These are phyloP conservation scores for Tolypocladium endophyticum DNA, from an alignment of 2,329 filamentous ascomycete genomes.

Conservation along the genomic window DNA sequence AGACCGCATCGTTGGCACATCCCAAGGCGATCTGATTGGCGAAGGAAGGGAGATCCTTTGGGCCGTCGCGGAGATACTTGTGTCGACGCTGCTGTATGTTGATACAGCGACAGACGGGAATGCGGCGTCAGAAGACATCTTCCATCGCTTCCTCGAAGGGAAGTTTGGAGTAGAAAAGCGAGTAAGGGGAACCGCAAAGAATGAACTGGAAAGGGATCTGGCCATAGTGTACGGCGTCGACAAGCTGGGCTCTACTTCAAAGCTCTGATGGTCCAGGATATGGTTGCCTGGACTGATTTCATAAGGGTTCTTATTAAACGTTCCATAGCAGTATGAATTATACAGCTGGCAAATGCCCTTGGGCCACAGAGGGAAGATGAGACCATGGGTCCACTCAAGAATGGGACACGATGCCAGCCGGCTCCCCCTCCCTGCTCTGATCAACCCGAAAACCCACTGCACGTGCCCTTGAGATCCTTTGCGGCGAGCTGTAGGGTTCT, in stretches of 20 bases:
- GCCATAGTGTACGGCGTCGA: conserved; percentile 25
- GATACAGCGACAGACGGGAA: conserved; percentile 28
- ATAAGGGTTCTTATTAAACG: not conserved
- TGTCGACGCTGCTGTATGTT: conserved; percentile 30
- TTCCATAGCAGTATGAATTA: not conserved
- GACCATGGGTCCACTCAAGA: not conserved
- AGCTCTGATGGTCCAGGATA: conserved; percentile 10
- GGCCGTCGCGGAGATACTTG: conserved; percentile 30
- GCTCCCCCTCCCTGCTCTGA: not conserved
- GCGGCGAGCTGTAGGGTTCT: conserved; percentile 14
- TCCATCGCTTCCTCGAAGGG: conserved; percentile 25
- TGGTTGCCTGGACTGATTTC: not conserved
- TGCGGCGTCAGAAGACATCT: conserved; percentile 25
- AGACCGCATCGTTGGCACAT: conserved; percentile 20
- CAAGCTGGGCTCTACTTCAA: conserved; percentile 5
- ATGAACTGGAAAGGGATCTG: conserved; percentile 20
- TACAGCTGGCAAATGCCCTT: not conserved
- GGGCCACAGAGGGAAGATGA: not conserved
- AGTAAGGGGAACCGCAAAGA: conserved; percentile 7
- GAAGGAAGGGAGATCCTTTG: conserved; percentile 35
- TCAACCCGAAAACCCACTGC: conserved; percentile 1
- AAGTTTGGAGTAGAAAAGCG: conserved; percentile 10
- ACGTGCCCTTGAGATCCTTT: conserved; percentile 15
- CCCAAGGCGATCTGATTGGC: conserved; percentile 29
- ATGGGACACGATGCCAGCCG: not conserved